Conservation (phyloP, 208 protist species). For the Leishmania mexicana region DNA sequence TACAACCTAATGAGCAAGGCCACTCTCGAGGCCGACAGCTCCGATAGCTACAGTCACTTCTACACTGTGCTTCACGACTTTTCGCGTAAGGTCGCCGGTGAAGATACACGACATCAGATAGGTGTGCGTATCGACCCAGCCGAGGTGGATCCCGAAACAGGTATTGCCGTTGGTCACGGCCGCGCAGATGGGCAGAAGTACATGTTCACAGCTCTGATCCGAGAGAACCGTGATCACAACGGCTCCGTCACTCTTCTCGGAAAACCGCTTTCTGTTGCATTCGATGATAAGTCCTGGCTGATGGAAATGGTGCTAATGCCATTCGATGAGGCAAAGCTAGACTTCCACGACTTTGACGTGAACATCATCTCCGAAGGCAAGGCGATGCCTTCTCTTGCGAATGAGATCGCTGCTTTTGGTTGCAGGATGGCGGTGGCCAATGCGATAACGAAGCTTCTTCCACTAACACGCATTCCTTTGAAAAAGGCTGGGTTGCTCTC, state of each 20-base stretch:
- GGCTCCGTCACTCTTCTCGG: slow-evolving; percentile 78
- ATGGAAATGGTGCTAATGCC: slow-evolving; percentile 92
- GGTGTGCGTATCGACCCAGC: slow-evolving; percentile 90
- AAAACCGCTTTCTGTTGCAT: slow-evolving; percentile 69
- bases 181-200: slow-evolving; percentile 88
- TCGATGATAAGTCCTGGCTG: slow-evolving; percentile 89
- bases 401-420: slow-evolving; percentile 85
- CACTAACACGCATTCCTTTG: slow-evolving; percentile 82
- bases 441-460: slow-evolving; percentile 82
- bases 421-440: slow-evolving; percentile 87
- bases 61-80: slow-evolving; percentile 87
- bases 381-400: slow-evolving; percentile 82
- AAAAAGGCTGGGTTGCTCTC: slow-evolving; percentile 90
- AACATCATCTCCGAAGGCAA: slow-evolving; percentile 84
- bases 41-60: slow-evolving; percentile 92
- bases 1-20: slow-evolving; percentile 89
- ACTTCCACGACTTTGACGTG: slow-evolving; percentile 88
- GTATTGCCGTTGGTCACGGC: slow-evolving; percentile 82
- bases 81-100: slow-evolving; percentile 84
- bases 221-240: slow-evolving; percentile 80
- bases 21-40: slow-evolving; percentile 67
- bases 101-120: slow-evolving; percentile 90
- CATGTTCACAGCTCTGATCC: slow-evolving; percentile 77
- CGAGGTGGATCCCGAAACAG: slow-evolving; percentile 78
- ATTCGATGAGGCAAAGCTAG: slow-evolving; percentile 87